These are phyloP conservation scores for Sanghuangporus weigelae DNA, from an alignment of 1,284 basidiomycete species.

Conservation along the genomic window DNA sequence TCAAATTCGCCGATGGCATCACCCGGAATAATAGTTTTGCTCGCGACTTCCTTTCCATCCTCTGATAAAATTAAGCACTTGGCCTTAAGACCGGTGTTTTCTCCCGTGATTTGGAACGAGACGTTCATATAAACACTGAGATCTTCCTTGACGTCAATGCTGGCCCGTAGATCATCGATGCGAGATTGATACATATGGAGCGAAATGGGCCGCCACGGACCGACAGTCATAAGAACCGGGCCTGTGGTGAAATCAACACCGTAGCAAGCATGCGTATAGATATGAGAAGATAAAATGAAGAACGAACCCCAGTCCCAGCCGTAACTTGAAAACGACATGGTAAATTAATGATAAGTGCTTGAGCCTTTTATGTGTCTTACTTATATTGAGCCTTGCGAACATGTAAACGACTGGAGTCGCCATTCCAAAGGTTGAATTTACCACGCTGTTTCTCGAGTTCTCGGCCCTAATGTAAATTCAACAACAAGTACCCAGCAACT, in stretches of 20 bases:
- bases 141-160: slow-evolving; percentile 45
- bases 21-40: slow-evolving; percentile 30
- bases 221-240: slow-evolving; percentile 70
- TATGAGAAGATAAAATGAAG: background rate
- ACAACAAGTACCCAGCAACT: too few species aligned
- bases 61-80: slow-evolving; percentile 24
- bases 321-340: slow-evolving; percentile 43
- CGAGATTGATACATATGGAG: slow-evolving; percentile 63
- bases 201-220: slow-evolving; percentile 74
- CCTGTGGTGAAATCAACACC: slow-evolving; percentile 32
- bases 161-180: slow-evolving; percentile 60
- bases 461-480: slow-evolving; percentile 43
- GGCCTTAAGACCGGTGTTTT: slow-evolving; percentile 35
- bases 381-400: slow-evolving; percentile 89
- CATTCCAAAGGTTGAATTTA: slow-evolving; percentile 75
- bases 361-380: slow-evolving; percentile 31
- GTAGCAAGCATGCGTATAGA: background rate
- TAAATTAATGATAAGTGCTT: background rate
- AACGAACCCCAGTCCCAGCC: slow-evolving; percentile 80
- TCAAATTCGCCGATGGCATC: slow-evolving; percentile 35
- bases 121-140: slow-evolving; percentile 34
- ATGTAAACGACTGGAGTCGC: slow-evolving; percentile 80
- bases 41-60: slow-evolving; percentile 37
- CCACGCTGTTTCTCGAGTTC: slow-evolving; percentile 55
- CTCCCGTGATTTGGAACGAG: slow-evolving; percentile 34